Evolutionary conservation across 2,329 filamentous ascomycete genomes (phyloP), one percentile per base, ranked within the genome.

Genomic region (Macroventuria anomochaeta): DNA sequence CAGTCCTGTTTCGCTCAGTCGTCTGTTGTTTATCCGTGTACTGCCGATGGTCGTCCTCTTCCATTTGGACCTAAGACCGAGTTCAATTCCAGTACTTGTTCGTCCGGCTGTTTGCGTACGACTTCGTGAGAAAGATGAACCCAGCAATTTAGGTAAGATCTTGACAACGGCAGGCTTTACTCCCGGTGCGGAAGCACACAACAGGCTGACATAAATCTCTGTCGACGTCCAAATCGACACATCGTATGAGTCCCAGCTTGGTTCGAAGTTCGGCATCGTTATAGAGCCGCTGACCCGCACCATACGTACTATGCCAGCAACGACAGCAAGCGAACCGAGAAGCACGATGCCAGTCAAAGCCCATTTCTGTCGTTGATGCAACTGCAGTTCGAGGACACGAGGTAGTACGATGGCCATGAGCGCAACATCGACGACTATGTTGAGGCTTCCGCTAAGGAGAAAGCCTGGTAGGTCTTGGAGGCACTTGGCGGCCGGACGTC

Each of bases 241-340:
- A 31, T 67, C 64, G 54, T 64, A 67, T 26, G 55, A 37, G 28
- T 67, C 61, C 64, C 62, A 67, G 10, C 55, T 52, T 2, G 64
- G 55, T 23, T 67, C 64, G 23, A 62, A 59, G 51, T 58, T 23
- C 5, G 41, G 38, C 43, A 51, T 60, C 3, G 8, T 18, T 8
- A 67, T 26, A 7, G 51, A 52, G 2, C 18, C 40, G 18, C 58
- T 48, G 7, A 67, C 59, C 18, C 59, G 63, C 2, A 63, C 47
- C 52, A 63, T 57, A 21, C 63, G 63, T 1, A 58, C 38, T 25
- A 64, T 52, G 7, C 64, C 59, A 7, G 64, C 64, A n/a, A 48
- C 41, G 3, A 53, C 63, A 28, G 58, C 58, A 11, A 65, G 43
- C 2, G 38, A 53, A 3, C 64, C 64, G n/a, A 67, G 38, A 2